phyloP scores from a whole-genome alignment of 495 filamentous ascomycete species.

The Penicillium pulvis region DNA sequence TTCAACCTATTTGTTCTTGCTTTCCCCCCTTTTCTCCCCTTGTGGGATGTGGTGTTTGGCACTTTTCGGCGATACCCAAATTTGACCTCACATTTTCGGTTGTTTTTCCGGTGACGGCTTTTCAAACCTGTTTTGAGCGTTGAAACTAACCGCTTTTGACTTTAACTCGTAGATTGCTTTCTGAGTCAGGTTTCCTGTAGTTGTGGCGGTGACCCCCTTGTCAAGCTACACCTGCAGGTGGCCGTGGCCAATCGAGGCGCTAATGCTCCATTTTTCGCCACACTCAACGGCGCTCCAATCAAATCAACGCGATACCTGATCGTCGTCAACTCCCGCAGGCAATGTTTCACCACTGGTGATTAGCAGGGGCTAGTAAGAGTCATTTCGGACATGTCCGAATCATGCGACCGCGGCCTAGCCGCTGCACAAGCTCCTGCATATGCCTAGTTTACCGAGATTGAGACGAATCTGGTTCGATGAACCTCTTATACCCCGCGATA shows the following conservation, averaged over 20 bases:
- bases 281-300: conserved; percentile 23
- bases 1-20: conserved; percentile 11
- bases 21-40: conserved; percentile 19
- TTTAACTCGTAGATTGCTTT: conserved; percentile 60
- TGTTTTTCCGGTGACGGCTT: conserved; percentile 19
- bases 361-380: conserved; percentile 12
- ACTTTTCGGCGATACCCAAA: conserved; percentile 32
- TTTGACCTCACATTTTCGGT: conserved; percentile 27
- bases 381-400: conserved; percentile 10
- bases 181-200: conserved; percentile 76
- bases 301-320: conserved; percentile 9
- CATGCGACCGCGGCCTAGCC: conserved; percentile 21
- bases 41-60: conserved; percentile 22
- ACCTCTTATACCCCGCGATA: neutral
- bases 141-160: conserved; percentile 44
- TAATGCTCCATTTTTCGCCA: conserved; percentile 14
- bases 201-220: conserved; percentile 26
- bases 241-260: conserved; percentile 19
- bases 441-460: neutral
- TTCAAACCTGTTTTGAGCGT: conserved; percentile 25
- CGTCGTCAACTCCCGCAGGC: conserved; percentile 8
- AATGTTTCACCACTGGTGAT: conserved; percentile 15
- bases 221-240: conserved; percentile 29
- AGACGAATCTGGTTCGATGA: neutral
- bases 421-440: conserved; percentile 12